A percentile compares a stretch with the other conserved stretches of the same genome.
Evolutionary conservation across 768 basidiomycete genomes (phyloP).

Genomic region (Clavaria fumosa): DNA sequence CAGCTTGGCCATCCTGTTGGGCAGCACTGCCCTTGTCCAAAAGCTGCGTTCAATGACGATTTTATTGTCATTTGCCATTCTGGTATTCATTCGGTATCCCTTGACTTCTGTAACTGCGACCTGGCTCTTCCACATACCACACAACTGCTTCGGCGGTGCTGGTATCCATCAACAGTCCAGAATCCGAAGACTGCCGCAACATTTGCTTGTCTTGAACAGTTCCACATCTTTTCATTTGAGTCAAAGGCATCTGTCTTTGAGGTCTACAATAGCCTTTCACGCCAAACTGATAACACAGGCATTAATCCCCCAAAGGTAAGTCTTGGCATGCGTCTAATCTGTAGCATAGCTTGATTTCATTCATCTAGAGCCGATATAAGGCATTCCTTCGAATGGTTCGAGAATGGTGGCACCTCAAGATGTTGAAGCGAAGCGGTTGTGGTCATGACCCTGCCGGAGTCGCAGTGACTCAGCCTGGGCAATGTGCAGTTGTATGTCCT

Average conservation of each 20-base stretch:
- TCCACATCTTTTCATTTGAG: conserved; percentile 8
- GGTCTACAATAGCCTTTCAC: conserved; percentile 7
- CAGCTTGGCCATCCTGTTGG: neutral
- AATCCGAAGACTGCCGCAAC: conserved; percentile 9
- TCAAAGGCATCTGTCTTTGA: conserved; percentile 6
- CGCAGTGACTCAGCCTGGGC: conserved; percentile 7
- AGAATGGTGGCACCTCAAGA: neutral
- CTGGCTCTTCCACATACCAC: neutral
- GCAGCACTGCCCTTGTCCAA: neutral
- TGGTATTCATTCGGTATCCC: neutral
- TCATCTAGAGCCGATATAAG: neutral
- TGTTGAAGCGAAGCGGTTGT: conserved; percentile 10
- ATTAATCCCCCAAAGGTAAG: neutral
- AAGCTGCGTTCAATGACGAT: neutral
- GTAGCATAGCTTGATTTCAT: neutral
- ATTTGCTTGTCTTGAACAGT: conserved; percentile 8
- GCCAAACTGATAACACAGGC: conserved; percentile 19
- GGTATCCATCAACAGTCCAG: conserved; percentile 9
- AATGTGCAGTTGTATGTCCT: conserved; percentile 16
- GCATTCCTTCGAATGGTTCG: conserved; percentile 2
- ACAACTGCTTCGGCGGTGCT: conserved; percentile 8
- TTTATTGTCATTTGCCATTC: neutral
- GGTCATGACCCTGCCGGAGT: conserved; percentile 11
- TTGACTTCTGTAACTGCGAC: conserved; percentile 10
- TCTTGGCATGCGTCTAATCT: neutral